Evolutionary conservation across 139 green algal genomes (phyloP).

Genomic region (Zygnema cylindricum): DNA sequence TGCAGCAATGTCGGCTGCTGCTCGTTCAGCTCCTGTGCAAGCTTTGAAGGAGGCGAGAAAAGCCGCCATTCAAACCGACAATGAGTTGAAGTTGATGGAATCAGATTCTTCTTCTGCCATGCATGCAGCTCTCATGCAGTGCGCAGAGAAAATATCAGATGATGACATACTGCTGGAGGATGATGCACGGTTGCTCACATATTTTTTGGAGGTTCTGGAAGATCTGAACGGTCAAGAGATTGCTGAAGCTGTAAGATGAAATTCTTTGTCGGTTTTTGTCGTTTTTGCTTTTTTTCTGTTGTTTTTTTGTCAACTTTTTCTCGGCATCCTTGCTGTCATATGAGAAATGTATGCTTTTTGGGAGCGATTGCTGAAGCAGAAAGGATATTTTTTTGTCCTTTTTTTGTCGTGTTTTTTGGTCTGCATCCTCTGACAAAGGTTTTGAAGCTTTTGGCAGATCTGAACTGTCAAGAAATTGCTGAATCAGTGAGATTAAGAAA

Average conservation of each 20-base stretch:
- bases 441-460: no score
- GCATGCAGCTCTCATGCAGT: constrained; percentile 25
- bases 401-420: no score
- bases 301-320: no score
- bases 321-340: no score
- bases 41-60: not conserved
- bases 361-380: no score
- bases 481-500: no score
- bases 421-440: no score
- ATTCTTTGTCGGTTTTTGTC: no score
- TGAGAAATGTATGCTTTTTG: no score
- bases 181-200: constrained; percentile 42
- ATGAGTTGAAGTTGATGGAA: not conserved
- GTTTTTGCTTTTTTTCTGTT: no score
- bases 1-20: not conserved
- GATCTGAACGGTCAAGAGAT: constrained; percentile 38
- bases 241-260: constrained; percentile 35
- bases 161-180: constrained; percentile 55
- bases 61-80: not conserved
- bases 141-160: constrained; percentile 28
- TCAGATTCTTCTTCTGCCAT: not conserved
- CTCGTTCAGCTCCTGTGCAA: not conserved
- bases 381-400: no score
- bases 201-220: constrained; percentile 36
- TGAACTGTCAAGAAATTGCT: no score